phyloP scores from a whole-genome alignment of 352 stramenopile genomes.

The Pythium sp. region DNA sequence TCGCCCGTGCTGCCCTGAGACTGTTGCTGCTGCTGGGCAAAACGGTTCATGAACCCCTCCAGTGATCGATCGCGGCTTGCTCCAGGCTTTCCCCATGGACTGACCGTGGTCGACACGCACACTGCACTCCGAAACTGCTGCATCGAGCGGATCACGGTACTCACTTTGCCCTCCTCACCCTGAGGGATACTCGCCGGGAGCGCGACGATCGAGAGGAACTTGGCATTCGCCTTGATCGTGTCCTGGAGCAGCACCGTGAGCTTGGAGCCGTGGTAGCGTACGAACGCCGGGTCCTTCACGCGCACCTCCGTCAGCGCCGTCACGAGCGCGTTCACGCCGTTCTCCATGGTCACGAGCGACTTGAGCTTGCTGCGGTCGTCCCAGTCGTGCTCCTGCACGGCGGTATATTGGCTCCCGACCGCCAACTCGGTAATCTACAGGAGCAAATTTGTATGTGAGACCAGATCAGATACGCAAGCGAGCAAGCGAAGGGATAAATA shows the following conservation, averaged over 20 bases:
- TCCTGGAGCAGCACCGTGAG: constrained; percentile 78
- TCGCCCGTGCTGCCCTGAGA: constrained; percentile 6
- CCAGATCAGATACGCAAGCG: no score
- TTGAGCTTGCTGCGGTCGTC: constrained; percentile 38
- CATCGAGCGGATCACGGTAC: constrained; percentile 37
- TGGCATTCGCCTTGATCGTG: constrained; percentile 56
- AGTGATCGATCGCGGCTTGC: constrained; percentile 41
- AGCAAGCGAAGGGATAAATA: no score
- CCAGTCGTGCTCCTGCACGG: constrained; percentile 7
- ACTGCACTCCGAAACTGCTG: constrained; percentile 43
- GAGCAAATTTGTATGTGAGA: no score
- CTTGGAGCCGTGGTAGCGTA: constrained; percentile 79
- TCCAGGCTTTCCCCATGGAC: constrained; percentile 14
- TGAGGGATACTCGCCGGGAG: constrained; percentile 26
- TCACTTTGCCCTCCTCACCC: constrained; percentile 15
- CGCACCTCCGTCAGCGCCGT: constrained; percentile 56
- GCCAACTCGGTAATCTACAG: constrained; percentile 56
- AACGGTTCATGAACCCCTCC: constrained; percentile 65
- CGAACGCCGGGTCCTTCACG: constrained; percentile 44
- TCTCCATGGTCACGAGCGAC: constrained; percentile 54
- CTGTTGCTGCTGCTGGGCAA: constrained; percentile 36
- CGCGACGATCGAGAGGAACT: constrained; percentile 45
- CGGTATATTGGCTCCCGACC: constrained; percentile 28
- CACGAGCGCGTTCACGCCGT: constrained; percentile 51
- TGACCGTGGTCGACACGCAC: constrained; percentile 12